Evolutionary conservation across 805 yeast genomes (phyloP).

Genomic region (Pichia phayaonensis): DNA sequence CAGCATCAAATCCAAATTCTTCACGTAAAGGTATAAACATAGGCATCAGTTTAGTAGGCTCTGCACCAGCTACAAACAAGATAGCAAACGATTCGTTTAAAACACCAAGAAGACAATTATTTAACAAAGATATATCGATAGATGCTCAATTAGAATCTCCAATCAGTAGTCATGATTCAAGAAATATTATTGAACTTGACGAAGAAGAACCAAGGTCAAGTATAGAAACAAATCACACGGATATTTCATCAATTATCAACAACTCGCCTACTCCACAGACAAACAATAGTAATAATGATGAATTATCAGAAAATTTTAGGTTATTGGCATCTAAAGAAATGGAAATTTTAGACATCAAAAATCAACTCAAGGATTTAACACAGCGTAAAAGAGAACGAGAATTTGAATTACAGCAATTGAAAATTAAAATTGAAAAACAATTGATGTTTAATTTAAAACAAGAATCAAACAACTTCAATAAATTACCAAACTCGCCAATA

Average conservation of each 20-base stretch:
- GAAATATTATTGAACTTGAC: not conserved
- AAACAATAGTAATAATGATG: no score
- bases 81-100: not conserved
- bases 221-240: constrained; percentile 1
- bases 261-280: not conserved
- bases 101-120: constrained; percentile 7
- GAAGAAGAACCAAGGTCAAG: constrained; percentile 2
- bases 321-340: constrained; percentile 62
- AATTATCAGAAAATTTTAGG: constrained; percentile 47
- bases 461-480: not conserved
- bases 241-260: not conserved
- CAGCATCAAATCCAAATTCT: constrained; percentile 4
- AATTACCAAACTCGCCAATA: constrained; percentile 16
- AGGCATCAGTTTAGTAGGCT: constrained; percentile 25
- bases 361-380: constrained; percentile 39
- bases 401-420: constrained; percentile 43
- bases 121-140: not conserved
- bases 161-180: not conserved
- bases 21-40: constrained; percentile 25
- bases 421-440: constrained; percentile 39
- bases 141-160: not conserved
- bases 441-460: constrained; percentile 34
- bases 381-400: constrained; percentile 35
- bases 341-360: constrained; percentile 57
- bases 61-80: no score